Base-by-base conservation (phyloP, 208 protist genomes). In the Porcisia hertigi region DNA sequence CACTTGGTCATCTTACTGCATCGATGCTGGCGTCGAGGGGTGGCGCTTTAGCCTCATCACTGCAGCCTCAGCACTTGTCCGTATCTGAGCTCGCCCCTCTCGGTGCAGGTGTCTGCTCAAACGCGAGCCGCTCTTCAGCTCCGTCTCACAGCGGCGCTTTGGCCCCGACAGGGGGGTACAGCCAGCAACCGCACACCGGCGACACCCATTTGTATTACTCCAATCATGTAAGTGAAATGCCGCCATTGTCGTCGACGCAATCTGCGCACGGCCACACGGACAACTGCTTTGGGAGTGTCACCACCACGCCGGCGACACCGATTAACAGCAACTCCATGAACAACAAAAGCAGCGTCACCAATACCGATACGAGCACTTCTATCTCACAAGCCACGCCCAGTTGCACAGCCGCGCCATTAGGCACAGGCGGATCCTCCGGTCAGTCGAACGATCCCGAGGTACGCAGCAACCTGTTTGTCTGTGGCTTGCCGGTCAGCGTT, bases 391-490 rank as follows among this genome's bases (percentile, higher is more conserved):
- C 14, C 14, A 41, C 36, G 62, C 7, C 45, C 3, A 25, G 62
- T 25, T 16, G 62, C 39, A 18, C 41, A 53, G 45, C 66, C 5
- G 14, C 66, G 54, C 53, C 75, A 16, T 57, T 39, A 39, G n/a
- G 34, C 16, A 39, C 53, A 14, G 41, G 53, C 66, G 53, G 39
- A 2, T 18, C 74, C 4, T 59, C 66, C 52, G 34, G 66, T 47
- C 53, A 72, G 55, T 49, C 70, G 11, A 83, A 76, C 52, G 78
- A 87, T 58, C 80, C 83, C n/a, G 77, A 69, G 55, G 71, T 91
- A 53, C 90, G 88, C 55, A 92, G 90, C 80, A 95, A 95, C 73
- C 80, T 95, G 14, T 95, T 93, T 77, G 67, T 95, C 58, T 93
- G 87, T 69, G 87, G 86, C 39, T 77, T 95, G 7, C 72, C 81